These are phyloP conservation scores for Orbilia oligospora DNA, from an alignment of 2,329 filamentous ascomycete genomes.

Conservation along the genomic window DNA sequence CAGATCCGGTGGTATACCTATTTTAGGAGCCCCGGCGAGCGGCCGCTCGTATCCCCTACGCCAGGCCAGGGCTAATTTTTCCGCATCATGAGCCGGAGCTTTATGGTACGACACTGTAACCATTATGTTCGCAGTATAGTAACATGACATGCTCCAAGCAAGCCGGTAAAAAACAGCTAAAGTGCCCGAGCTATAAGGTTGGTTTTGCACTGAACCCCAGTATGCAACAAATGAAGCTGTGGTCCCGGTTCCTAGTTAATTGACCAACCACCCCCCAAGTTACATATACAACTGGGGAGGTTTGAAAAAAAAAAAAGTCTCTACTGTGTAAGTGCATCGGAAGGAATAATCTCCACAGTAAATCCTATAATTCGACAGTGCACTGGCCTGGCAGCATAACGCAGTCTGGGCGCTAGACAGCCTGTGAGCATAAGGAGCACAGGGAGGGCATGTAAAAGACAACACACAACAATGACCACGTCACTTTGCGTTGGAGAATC, in stretches of 20 bases:
- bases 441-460: slow-evolving; percentile 49
- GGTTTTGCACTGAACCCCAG: not conserved
- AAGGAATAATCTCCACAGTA: slow-evolving; percentile 24
- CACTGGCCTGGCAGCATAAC: slow-evolving; percentile 46
- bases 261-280: slow-evolving; percentile 17
- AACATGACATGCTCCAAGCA: slow-evolving; percentile 6
- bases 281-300: slow-evolving; percentile 20
- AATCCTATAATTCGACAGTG: slow-evolving; percentile 28
- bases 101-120: slow-evolving; percentile 44
- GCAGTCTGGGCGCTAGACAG: no score
- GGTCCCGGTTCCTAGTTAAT: no score
- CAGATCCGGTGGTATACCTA: slow-evolving; percentile 46
- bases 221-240: no score
- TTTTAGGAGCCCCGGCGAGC: slow-evolving; percentile 38
- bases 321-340: slow-evolving; percentile 7
- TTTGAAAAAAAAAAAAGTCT: not conserved
- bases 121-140: slow-evolving; percentile 6
- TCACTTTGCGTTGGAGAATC: slow-evolving; percentile 37
- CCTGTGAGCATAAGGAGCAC: slow-evolving; percentile 34
- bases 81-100: slow-evolving; percentile 23
- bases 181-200: slow-evolving; percentile 47
- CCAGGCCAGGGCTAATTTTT: slow-evolving; percentile 35
- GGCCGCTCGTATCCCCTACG: slow-evolving; percentile 33
- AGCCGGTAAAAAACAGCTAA: slow-evolving; percentile 36
- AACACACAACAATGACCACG: slow-evolving; percentile 50